Evolutionary conservation across 2,329 filamentous ascomycete species (phyloP).

Genomic region (Xylariomycetidae sp.): DNA sequence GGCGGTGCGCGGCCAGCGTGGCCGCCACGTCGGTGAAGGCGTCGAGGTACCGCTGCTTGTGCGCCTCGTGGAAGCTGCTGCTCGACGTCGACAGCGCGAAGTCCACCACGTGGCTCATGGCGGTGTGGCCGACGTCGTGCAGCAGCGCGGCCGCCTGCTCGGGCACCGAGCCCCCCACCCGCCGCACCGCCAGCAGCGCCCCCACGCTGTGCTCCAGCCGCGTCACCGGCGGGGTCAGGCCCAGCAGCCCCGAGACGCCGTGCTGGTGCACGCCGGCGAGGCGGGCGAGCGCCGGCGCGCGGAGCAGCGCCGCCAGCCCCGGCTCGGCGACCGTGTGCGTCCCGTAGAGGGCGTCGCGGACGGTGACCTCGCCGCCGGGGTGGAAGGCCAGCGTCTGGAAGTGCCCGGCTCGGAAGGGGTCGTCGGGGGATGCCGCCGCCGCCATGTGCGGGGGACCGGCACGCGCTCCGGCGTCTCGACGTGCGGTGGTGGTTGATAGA

Average conservation of each 20-base stretch:
- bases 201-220: constrained; percentile 35
- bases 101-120: constrained; percentile 34
- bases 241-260: constrained; percentile 30
- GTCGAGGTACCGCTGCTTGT: constrained; percentile 30
- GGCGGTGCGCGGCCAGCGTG: constrained; percentile 26
- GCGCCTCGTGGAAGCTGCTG: constrained; percentile 33
- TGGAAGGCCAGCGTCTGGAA: constrained; percentile 17
- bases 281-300: constrained; percentile 23
- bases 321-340: constrained; percentile 27
- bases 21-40: constrained; percentile 26
- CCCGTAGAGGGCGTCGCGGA: constrained; percentile 31
- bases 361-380: constrained; percentile 10
- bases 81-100: constrained; percentile 29
- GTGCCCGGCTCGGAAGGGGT: no score
- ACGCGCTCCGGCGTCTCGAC: no score
- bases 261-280: constrained; percentile 31
- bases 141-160: constrained; percentile 34
- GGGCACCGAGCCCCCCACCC: constrained; percentile 26
- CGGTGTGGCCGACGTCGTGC: constrained; percentile 33
- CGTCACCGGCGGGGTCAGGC: constrained; percentile 28
- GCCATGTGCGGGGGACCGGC: no score
- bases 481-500: no score
- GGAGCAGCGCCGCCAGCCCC: constrained; percentile 30
- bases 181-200: constrained; percentile 31
- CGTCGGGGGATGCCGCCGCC: no score